These are phyloP conservation scores for Neostapfia colusana DNA, from an alignment of 176 grass and related monocot genomes.

Conservation along the genomic window DNA sequence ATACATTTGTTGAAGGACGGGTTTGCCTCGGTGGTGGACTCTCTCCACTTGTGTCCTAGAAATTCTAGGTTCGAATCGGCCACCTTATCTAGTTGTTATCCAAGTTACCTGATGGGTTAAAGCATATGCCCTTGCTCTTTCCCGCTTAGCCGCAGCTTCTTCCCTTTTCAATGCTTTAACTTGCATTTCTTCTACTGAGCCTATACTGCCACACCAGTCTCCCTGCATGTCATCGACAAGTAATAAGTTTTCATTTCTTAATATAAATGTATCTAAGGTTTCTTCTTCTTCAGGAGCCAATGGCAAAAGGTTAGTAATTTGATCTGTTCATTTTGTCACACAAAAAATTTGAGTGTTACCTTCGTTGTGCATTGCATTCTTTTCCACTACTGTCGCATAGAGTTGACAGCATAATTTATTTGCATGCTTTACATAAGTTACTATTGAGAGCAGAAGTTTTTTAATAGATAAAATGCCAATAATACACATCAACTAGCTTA, in stretches of 20 bases:
- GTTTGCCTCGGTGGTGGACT: too few relatives aligned
- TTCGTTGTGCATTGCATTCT: background rate
- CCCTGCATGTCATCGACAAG: slow-evolving; percentile 47
- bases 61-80: too few relatives aligned
- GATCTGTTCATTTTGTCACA: slow-evolving; percentile 4
- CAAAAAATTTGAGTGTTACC: background rate
- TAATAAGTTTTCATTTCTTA: background rate
- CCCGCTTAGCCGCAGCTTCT: slow-evolving; percentile 85
- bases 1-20: background rate
- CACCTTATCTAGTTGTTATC: background rate
- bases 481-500: slow-evolving; percentile 2
- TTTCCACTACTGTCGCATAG: background rate
- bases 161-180: slow-evolving; percentile 80
- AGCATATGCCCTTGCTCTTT: slow-evolving; percentile 97
- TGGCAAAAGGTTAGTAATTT: background rate
- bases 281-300: background rate
- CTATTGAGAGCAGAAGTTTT: background rate
- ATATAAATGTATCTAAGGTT: slow-evolving; percentile 7
- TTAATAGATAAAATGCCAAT: background rate
- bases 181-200: slow-evolving; percentile 85
- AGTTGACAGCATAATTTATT: background rate
- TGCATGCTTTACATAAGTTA: slow-evolving; percentile 6
- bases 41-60: too few relatives aligned
- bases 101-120: slow-evolving; percentile 88
- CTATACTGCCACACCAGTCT: slow-evolving; percentile 80